Percentiles rank a stretch among this genome's conserved stretches.
phyloP scores from a whole-genome alignment of 768 basidiomycete genomes.

The Neoboletus magnificus region DNA sequence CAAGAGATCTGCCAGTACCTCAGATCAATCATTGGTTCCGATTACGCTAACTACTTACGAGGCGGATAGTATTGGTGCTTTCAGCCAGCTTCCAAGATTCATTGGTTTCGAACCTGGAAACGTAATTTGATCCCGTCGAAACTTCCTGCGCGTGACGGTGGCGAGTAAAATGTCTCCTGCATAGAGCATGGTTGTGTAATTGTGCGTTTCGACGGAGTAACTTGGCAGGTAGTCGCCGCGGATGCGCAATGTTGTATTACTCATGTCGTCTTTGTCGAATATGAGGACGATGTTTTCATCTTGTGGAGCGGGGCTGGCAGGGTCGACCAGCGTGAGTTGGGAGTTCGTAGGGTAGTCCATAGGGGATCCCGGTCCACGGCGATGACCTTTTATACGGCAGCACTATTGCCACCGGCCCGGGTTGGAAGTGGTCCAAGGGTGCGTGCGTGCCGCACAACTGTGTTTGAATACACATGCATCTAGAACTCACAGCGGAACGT shows the following conservation, averaged over 20 bases:
- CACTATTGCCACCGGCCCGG: background rate
- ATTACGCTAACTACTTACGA: constrained; percentile 11
- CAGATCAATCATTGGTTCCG: background rate
- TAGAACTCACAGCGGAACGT: background rate
- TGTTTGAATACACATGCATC: background rate
- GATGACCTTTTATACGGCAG: background rate
- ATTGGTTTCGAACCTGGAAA: constrained; percentile 10
- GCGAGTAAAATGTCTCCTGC: constrained; percentile 1
- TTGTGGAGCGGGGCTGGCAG: background rate
- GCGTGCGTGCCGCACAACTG: background rate
- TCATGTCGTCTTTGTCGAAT: constrained; percentile 15
- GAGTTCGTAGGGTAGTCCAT: constrained; percentile 8
- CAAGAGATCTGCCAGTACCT: constrained; percentile 10
- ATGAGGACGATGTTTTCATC: background rate
- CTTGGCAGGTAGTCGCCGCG: background rate
- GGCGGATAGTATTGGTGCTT: background rate
- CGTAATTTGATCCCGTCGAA: constrained; percentile 11
- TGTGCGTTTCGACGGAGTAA: constrained; percentile 10
- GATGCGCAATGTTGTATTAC: constrained; percentile 6
- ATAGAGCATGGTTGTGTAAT: constrained; percentile 4
- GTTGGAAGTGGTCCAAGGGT: background rate
- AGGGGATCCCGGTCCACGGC: no score
- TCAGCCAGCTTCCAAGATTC: constrained; percentile 15
- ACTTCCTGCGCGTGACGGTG: constrained; percentile 11
- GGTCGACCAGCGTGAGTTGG: constrained; percentile 18